Base-by-base conservation (phyloP, 208 protist species). In the Wallacemonas sp. region DNA sequence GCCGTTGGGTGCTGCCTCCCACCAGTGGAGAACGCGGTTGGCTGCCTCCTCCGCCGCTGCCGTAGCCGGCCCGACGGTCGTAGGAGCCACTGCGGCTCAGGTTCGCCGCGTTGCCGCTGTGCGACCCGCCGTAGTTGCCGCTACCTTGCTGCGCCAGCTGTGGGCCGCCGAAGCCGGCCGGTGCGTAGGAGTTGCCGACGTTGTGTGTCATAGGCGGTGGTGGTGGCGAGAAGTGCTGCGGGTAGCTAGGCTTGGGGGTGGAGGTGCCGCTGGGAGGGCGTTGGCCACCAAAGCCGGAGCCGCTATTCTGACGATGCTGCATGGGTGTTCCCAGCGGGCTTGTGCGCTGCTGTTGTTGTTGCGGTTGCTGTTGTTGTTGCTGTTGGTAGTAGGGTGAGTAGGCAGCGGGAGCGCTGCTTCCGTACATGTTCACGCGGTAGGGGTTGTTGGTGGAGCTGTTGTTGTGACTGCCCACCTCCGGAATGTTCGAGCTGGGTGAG, bases 131-230 rank as follows among this genome's bases (percentile, higher is more conserved):
- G n/a, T 53, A 53, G 19, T 29, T 34, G 3, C 59, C 44, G 22
- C 61, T 63, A 0, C 39, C 39, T 2, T 72, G 53, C 19, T 71
- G 59, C 46, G 29, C 9, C 30, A 4, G 74, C 71, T 1, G 68
- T 36, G 12, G 72, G 5, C 67, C 73, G 71, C 69, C 17, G 50
- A 89, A 85, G 17, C 76, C 64, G 0, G 68, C 21, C 1, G 82
- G 82, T 0, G 73, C 72, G 34, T 85, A 85, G 30, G 68, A 70
- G 17, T 44, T 67, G 0, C 53, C 38, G 54, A 13, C 13, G 29
- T 24, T 33, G 10, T 36, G 5, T 21, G 37, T 26, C n/a, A 46
- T 46, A 37, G 6, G 17, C 21, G 32, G 8, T 15, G 3, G 50
- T 13, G 50, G 12, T 17, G 50, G 50, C 6, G 50, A 27, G 30